Conservation (phyloP, 2,329 filamentous ascomycete genomes). For the Xenoacremonium recifei region DNA sequence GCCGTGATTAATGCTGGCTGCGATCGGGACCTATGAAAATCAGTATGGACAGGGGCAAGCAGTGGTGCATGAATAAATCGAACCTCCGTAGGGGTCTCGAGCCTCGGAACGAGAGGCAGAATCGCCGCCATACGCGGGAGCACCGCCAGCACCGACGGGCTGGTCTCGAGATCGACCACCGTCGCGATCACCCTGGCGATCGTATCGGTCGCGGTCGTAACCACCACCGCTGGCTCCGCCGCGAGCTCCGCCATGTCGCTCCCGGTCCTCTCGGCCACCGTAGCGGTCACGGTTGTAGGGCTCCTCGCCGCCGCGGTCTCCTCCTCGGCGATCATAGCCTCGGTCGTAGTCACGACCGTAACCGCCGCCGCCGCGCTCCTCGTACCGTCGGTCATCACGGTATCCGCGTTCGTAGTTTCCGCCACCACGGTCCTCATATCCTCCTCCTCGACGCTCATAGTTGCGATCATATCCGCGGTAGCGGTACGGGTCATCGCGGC, state of each 20-base stretch:
- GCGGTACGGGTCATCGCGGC: slow-evolving; percentile 58
- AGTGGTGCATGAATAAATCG: slow-evolving; percentile 21
- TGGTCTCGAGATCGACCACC: slow-evolving; percentile 39
- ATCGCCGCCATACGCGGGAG: slow-evolving; percentile 40
- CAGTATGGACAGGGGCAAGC: slow-evolving; percentile 22
- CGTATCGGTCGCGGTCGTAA: slow-evolving; percentile 50
- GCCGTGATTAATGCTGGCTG: slow-evolving; percentile 22
- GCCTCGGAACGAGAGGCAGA: slow-evolving; percentile 41
- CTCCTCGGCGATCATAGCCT: slow-evolving; percentile 50
- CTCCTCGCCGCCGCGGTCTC: slow-evolving; percentile 37
- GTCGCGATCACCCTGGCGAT: slow-evolving; percentile 44
- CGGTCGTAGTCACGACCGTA: slow-evolving; percentile 58
- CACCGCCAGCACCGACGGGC: slow-evolving; percentile 31
- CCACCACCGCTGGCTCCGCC: slow-evolving; percentile 35
- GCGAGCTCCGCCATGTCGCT: slow-evolving; percentile 35
- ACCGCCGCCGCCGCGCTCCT: slow-evolving; percentile 45
- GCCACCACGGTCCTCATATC: slow-evolving; percentile 47
- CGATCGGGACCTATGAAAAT: slow-evolving; percentile 31
- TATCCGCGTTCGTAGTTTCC: slow-evolving; percentile 40
- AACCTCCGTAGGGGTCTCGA: slow-evolving; percentile 45
- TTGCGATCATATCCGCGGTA: slow-evolving; percentile 47
- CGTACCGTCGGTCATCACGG: slow-evolving; percentile 45
- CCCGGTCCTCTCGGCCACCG: slow-evolving; percentile 46
- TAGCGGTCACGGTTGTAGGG: slow-evolving; percentile 38
- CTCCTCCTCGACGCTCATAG: slow-evolving; percentile 35